Evolutionary conservation across 2,329 filamentous ascomycete genomes (phyloP), one percentile per base, ranked within the genome.

Genomic region (Fusarium globosum): DNA sequence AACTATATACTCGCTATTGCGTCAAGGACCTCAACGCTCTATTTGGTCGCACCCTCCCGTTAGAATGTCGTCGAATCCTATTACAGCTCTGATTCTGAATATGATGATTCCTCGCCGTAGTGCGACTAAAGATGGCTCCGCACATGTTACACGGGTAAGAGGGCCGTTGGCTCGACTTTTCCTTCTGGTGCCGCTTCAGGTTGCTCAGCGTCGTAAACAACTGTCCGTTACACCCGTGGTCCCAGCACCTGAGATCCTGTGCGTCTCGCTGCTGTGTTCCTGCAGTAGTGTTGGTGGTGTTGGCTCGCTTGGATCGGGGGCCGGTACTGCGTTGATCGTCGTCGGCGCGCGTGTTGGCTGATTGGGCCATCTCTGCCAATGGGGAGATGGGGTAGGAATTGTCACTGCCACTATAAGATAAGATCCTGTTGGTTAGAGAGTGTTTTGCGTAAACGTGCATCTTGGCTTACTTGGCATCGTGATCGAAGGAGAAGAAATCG

Each of bases 151-250:
- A 62, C 23, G 26, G 59, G 9, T 56, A 62, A 8, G 21, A 56
- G 0, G 59, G 59, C 12, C 59, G 8, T 33, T 56, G 39, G 23
- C 51, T 56, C 0, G 51, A 56, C 26, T 38, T 62, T 2, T 62
- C 59, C 10, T 55, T 33, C 13, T 42, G 30, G 30, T 62, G 59
- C 8, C 59, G 49, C 23, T 56, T 57, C 39, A 62, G 59, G 23
- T 62, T 62, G 43, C 51, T 62, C 20, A 57, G 39, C 15, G 59
- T 62, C 16, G 59, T 62, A 43, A 62, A 62, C 20, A 36, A 14
- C 39, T 56, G 59, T 12, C 59, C 59, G 39, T 57, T 45, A 28
- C 59, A 62, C 35, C 59, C 59, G 33, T 62, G 59, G 33, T 62
- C 59, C 59, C 59, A 62, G 6, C 59, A 62, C 18, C 59, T 35